Base-by-base conservation (phyloP, 306 rosid species). In the Citrullus colocynthis region DNA sequence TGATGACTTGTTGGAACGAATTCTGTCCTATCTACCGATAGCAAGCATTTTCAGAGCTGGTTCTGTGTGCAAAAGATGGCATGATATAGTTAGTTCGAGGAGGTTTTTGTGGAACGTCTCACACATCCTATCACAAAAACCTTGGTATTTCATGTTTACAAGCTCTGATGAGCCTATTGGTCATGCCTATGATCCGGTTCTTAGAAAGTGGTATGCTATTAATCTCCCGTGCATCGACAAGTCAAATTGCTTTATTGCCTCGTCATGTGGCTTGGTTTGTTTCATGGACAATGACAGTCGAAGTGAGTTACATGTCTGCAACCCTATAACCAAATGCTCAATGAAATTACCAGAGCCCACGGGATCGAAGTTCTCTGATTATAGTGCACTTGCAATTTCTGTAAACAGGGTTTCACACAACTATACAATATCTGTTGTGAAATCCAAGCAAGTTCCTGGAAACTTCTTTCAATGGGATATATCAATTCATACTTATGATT, bases 71-170 rank as follows among this genome's bases (percentile, higher is more conserved):
- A 96, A 89, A 82, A 86, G 97, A 80, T 96, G 98, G 99, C 42
- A 84, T 37, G 96, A 85, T 65, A 89, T 96, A 71, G 86, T 96
- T 42, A 81, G 89, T 84, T 91, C 98, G 2, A 81, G 79, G 30
- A 89, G 88, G 80, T 95, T 92, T 81, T 28, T 88, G 18, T 90
- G 93, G 91, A 92, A 85, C 79, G 88, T 83, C 76, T 86, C 97
- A 0, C 75, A 75, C 28, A 80, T 81, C 39, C 81, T 82, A 9
- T 82, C 93, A 0, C 98, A 92, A 69, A 92, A 91, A 77, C 98
- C 99, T 17, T 96, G 99, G 99, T 92, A 96, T 83, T 92, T 84
- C 78, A 96, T 96, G 99, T 96, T 96, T 73, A 96, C 97, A 1
- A 84, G 87, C 86, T 85, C 89, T 20, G 90, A 87, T 70, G 96